Evolutionary conservation across 2,329 filamentous ascomycete species (phyloP).

Genomic region (Boeremia lycopersici): DNA sequence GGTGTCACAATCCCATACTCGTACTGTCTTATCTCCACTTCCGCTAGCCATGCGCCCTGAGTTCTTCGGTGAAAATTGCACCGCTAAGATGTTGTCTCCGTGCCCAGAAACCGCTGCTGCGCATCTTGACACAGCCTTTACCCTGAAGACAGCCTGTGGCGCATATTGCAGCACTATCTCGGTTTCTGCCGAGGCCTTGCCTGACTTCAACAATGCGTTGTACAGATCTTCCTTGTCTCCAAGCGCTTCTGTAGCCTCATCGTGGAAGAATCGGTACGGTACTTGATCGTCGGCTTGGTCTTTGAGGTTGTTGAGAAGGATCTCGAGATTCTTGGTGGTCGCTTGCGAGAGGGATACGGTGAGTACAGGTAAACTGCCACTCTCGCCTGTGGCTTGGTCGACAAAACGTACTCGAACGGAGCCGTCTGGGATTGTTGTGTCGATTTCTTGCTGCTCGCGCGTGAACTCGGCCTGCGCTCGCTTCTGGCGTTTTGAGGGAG

Average conservation of each 20-base stretch:
- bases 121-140: constrained; percentile 89
- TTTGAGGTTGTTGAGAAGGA: constrained; percentile 83
- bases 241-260: constrained; percentile 49
- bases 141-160: constrained; percentile 91
- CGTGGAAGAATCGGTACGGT: constrained; percentile 70
- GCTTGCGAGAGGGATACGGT: constrained; percentile 83
- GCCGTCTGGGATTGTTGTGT: constrained; percentile 68
- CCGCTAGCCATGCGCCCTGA: constrained; percentile 84
- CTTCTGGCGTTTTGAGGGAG: constrained; percentile 85
- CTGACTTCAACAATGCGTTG: constrained; percentile 48
- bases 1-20: constrained; percentile 94
- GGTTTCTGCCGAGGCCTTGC: constrained; percentile 61
- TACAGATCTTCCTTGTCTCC: constrained; percentile 55
- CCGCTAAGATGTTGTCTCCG: constrained; percentile 85
- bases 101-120: constrained; percentile 88
- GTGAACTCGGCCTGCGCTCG: constrained; percentile 74
- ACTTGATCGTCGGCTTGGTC: constrained; percentile 68
- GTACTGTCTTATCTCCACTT: constrained; percentile 86
- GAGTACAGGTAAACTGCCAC: constrained; percentile 70
- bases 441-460: constrained; percentile 75
- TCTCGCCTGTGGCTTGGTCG: constrained; percentile 74
- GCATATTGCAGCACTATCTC: constrained; percentile 68
- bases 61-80: constrained; percentile 80
- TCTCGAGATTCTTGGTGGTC: constrained; percentile 85
- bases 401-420: constrained; percentile 86